Evolutionary conservation across 148 eudicot genomes (phyloP).

Genomic region (Arctostaphylos glauca): DNA sequence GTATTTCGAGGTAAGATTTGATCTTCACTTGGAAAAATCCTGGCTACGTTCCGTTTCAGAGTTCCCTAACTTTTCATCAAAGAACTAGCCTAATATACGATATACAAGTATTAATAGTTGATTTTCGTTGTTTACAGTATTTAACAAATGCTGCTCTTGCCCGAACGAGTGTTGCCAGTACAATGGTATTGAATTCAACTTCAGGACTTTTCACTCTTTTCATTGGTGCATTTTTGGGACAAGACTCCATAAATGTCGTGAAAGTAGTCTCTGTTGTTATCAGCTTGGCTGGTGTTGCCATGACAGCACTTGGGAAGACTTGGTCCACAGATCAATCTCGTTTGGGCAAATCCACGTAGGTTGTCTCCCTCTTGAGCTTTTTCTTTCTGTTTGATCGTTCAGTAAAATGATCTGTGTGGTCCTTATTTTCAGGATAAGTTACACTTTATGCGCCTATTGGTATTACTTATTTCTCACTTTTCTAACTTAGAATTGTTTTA

Average conservation of each 20-base stretch:
- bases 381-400: neutral
- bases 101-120: neutral
- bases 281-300: constrained; percentile 84
- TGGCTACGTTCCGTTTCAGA: neutral
- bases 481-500: neutral
- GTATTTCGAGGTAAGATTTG: neutral
- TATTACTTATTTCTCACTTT: neutral
- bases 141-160: constrained; percentile 93
- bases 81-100: neutral
- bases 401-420: neutral
- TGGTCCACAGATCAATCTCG: constrained; percentile 75
- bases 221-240: constrained; percentile 76
- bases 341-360: constrained; percentile 21
- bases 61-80: neutral
- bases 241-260: constrained; percentile 74
- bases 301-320: constrained; percentile 88
- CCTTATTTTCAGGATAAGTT: neutral
- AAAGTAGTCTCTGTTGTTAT: constrained; percentile 86
- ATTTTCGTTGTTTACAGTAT: constrained; percentile 46
- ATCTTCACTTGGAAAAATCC: neutral
- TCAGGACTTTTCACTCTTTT: constrained; percentile 92
- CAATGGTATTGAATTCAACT: constrained; percentile 84
- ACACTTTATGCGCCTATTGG: neutral
- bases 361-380: constrained; percentile 15
- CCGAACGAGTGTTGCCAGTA: constrained; percentile 91